phyloP scores from a whole-genome alignment of 2,329 filamentous ascomycete genomes.

The Claviceps digitariae region DNA sequence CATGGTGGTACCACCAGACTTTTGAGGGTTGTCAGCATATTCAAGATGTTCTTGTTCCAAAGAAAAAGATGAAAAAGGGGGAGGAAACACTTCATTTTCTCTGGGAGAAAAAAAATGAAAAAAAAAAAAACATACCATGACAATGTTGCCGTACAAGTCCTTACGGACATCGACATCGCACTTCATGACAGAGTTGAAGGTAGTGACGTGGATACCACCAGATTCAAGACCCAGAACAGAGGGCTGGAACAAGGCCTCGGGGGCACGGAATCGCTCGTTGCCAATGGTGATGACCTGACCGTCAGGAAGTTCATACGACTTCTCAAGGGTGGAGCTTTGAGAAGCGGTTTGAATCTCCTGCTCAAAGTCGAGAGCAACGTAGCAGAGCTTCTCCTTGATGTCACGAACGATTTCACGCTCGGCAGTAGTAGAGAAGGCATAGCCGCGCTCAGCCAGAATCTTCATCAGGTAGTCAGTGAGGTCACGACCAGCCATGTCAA shows the following conservation, averaged over 20 bases:
- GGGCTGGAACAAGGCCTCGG: slow-evolving; percentile 99
- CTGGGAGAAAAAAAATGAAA: not conserved
- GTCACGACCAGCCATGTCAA: slow-evolving; percentile 99
- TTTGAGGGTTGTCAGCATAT: slow-evolving; percentile 16
- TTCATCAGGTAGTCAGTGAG: slow-evolving; percentile 99
- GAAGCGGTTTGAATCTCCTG: slow-evolving; percentile 99
- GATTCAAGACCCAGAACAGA: slow-evolving; percentile 95
- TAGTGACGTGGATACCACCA: slow-evolving; percentile 98
- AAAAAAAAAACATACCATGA: slow-evolving; percentile 63
- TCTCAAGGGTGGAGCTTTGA: slow-evolving; percentile 97
- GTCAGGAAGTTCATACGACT: slow-evolving; percentile 99
- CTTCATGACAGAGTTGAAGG: slow-evolving; percentile 99
- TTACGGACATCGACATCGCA: slow-evolving; percentile 99
- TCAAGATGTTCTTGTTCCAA: not conserved
- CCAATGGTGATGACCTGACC: slow-evolving; percentile 99
- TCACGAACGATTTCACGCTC: slow-evolving; percentile 99
- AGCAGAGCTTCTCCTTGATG: slow-evolving; percentile 99
- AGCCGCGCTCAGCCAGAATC: slow-evolving; percentile 98
- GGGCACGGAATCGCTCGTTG: slow-evolving; percentile 99
- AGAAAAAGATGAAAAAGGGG: no score
- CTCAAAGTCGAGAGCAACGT: slow-evolving; percentile 99
- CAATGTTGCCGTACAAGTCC: slow-evolving; percentile 99
- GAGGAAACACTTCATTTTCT: no score
- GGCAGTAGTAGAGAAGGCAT: slow-evolving; percentile 99
- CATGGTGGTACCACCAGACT: slow-evolving; percentile 99